Base-by-base conservation (phyloP, 306 rosid species). In the Fragaria iinumae region DNA sequence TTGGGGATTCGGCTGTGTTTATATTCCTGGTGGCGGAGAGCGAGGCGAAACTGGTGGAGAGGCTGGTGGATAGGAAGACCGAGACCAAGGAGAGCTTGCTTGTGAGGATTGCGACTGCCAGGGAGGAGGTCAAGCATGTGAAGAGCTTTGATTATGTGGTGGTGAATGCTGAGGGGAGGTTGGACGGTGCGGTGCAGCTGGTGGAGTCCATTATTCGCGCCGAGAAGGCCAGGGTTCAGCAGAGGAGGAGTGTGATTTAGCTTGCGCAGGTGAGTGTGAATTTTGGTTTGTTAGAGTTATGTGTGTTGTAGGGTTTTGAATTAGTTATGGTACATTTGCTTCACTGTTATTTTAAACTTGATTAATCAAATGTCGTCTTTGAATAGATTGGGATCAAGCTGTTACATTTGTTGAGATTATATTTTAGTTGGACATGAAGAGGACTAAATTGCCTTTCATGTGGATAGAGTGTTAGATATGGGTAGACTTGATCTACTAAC, bases 151-250 rank as follows among this genome's bases (percentile, higher is more conserved):
- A 95, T 74, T 95, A 95, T 62, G 97, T 88, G 45, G 97, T 95
- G 50, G 98, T 92, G 49, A 95, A 95, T 86, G 88, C 86, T 0
- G 86, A 95, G 32, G 98, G 95, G 86, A 85, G 88, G 87, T 80
- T 95, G 76, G 99, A 95, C 4, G 80, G 29, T 78, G 97, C 99
- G 0, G 99, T 91, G 18, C 65, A 84, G 83, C 62, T 88, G 70
- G 80, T 95, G 74, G 91, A 89, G 55, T 86, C 96, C 11, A 92
- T 91, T 76, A 86, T 95, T 73, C 89, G 87, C 52, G 96, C 98
- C 0, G 99, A 95, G 92, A 92, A 92, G 83, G 99, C 99, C 11
- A 95, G 83, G 96, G 98, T 95, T 62, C 67, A 80, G 77, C 98
- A 84, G 72, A 82, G 93, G 86, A 83, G 71, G 13, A 87, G 83